Evolutionary conservation across 1,139 yeast genomes (phyloP), one percentile per base, ranked within the genome.

Genomic region (Yamadazyma aaseri): DNA sequence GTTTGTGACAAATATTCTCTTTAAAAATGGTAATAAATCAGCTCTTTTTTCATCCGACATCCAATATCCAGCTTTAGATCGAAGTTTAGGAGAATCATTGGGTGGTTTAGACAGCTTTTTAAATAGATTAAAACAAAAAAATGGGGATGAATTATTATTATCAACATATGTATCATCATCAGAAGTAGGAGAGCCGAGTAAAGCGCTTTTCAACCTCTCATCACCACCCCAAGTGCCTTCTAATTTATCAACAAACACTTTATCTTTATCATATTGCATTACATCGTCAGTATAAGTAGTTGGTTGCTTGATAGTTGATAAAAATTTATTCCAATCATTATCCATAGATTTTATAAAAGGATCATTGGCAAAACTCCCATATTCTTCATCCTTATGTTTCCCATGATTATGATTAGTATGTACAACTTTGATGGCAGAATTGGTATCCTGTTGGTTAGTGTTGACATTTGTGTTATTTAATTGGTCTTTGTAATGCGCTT

Each of bases 141-240:
- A n/a, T 7, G 33, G 17, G 5, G 47, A 46, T 7, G 36, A 32
- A 7, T 29, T 27, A 8, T 42, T 49, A 16, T 52, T 55, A 12
- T 49, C 52, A 17, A 47, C 52, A 28, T 47, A 52, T 9, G 59
- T 50, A 32, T 53, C 56, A 25, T 58, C 60, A 23, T 65, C 73
- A 16, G 49, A 40, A 13, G 58, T 50, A 0, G 58, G 51, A 15
- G 54, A 44, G 7, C 76, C 73, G 40, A 78, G 66, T 41, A 80
- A 71, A 12, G 81, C 76, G 26, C 62, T 65, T 36, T 73, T 70
- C 40, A 84, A 63, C 41, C 89, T 57, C 38, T 74, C 76, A 41
- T 74, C 86, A 18, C 92, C 94, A 23, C 81, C 81, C 92, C 92
- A 84, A 10, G 68, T 56, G 1, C 74, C 76, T 15, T 54, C 51